phyloP scores from a whole-genome alignment of 129 eudicot genomes.

The Centrapalus pauciflorus region DNA sequence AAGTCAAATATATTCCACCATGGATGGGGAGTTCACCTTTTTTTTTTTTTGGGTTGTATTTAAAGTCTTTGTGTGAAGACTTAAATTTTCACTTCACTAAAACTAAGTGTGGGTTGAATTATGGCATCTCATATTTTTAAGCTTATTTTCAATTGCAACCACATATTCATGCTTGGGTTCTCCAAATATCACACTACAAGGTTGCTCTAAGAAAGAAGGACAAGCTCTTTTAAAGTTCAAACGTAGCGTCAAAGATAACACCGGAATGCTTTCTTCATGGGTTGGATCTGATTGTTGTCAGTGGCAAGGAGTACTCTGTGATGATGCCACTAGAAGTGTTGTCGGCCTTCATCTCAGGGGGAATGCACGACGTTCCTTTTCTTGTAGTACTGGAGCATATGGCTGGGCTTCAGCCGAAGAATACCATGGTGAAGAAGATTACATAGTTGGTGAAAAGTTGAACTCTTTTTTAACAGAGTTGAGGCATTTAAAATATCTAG shows the following conservation, averaged over 20 bases:
- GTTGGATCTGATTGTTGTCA: constrained; percentile 5
- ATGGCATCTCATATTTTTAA: background rate
- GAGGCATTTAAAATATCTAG: too few species aligned
- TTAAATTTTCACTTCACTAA: background rate
- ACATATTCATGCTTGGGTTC: background rate
- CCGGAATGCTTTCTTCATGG: constrained; percentile 16
- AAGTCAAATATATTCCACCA: too few species aligned
- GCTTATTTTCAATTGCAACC: background rate
- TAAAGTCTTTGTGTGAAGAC: too few species aligned
- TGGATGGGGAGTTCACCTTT: too few species aligned
- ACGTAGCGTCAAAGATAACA: background rate
- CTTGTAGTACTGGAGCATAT: background rate
- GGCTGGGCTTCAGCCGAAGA: background rate
- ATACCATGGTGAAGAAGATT: background rate
- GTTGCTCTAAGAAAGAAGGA: constrained; percentile 4
- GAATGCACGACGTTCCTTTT: background rate
- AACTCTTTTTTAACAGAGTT: too few species aligned
- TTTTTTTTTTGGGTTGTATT: too few species aligned
- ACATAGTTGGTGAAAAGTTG: background rate
- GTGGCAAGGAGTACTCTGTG: constrained; percentile 10
- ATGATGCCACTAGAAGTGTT: background rate
- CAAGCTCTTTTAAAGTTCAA: constrained; percentile 26
- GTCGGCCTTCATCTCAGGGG: constrained; percentile 2
- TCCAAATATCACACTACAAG: background rate
- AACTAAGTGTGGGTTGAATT: background rate